Conservation (phyloP, 176 grass and related monocot species). For the Calamus simplicifolius region DNA sequence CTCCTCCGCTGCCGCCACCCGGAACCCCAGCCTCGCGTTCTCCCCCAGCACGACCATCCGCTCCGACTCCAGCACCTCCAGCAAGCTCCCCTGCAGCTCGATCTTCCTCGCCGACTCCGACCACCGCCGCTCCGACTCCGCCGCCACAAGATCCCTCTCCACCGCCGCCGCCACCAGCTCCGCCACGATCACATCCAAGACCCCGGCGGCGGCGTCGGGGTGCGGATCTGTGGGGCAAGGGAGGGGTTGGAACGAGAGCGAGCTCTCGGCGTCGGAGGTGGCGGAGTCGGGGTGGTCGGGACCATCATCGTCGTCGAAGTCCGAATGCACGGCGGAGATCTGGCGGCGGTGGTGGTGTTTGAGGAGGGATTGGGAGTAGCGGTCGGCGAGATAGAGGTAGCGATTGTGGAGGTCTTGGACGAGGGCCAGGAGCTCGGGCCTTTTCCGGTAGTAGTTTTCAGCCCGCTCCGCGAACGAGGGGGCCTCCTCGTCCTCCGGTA, state of each 20-base stretch:
- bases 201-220: neutral
- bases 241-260: slow-evolving; percentile 63
- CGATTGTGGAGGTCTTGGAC: slow-evolving; percentile 80
- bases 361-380: slow-evolving; percentile 63
- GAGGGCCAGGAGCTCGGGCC: slow-evolving; percentile 73
- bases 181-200: slow-evolving; percentile 30
- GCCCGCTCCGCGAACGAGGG: slow-evolving; percentile 76
- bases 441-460: slow-evolving; percentile 69
- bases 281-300: no score
- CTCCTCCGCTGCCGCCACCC: slow-evolving; percentile 43
- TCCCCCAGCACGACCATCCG: slow-evolving; percentile 81
- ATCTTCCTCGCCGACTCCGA: slow-evolving; percentile 55
- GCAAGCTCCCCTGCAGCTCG: slow-evolving; percentile 80
- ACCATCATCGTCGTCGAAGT: slow-evolving; percentile 21
- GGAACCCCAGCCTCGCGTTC: slow-evolving; percentile 72
- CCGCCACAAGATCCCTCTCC: slow-evolving; percentile 43
- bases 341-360: neutral
- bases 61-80: slow-evolving; percentile 94
- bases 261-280: slow-evolving; percentile 64
- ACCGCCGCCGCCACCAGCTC: slow-evolving; percentile 60
- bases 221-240: neutral
- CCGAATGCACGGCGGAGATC: slow-evolving; percentile 11
- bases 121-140: slow-evolving; percentile 35
- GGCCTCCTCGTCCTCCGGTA: slow-evolving; percentile 33
- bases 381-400: slow-evolving; percentile 92